These are phyloP conservation scores for Chamaecyparis obtusa DNA, from an alignment of 75 land plant species.

Conservation along the genomic window DNA sequence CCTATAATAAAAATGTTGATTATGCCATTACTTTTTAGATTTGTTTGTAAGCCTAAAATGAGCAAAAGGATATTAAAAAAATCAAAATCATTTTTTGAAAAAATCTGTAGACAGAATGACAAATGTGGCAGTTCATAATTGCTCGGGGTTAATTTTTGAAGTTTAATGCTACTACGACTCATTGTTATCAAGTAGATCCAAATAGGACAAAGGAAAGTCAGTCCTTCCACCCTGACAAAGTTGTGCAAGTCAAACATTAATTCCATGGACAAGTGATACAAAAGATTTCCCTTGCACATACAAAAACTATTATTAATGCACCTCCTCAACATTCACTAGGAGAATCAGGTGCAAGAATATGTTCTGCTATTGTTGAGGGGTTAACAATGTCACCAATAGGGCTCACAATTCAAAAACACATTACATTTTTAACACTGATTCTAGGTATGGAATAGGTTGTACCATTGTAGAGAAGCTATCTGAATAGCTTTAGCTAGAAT, in stretches of 20 bases:
- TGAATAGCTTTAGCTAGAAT: background rate
- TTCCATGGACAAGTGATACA: background rate
- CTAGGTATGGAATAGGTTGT: too few relatives aligned
- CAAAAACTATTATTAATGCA: background rate
- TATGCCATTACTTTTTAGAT: too few relatives aligned
- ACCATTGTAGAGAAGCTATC: too few relatives aligned
- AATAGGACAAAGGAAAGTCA: background rate
- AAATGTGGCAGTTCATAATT: too few relatives aligned
- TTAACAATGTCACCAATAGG: background rate
- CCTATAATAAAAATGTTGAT: too few relatives aligned
- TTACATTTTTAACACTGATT: background rate
- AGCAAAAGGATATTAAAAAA: too few relatives aligned
- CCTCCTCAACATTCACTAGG: background rate
- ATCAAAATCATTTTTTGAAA: too few relatives aligned
- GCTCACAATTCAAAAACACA: background rate
- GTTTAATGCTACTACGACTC: background rate
- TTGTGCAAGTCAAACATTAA: background rate
- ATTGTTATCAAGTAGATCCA: background rate
- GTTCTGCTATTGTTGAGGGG: background rate
- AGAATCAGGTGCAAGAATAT: background rate
- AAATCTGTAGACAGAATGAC: too few relatives aligned
- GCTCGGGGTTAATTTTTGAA: too few relatives aligned
- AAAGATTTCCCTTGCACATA: background rate
- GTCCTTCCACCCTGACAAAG: background rate
- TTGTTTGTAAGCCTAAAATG: too few relatives aligned